Base-by-base conservation (phyloP, 306 rosid genomes). In the Dicorynia guianensis region DNA sequence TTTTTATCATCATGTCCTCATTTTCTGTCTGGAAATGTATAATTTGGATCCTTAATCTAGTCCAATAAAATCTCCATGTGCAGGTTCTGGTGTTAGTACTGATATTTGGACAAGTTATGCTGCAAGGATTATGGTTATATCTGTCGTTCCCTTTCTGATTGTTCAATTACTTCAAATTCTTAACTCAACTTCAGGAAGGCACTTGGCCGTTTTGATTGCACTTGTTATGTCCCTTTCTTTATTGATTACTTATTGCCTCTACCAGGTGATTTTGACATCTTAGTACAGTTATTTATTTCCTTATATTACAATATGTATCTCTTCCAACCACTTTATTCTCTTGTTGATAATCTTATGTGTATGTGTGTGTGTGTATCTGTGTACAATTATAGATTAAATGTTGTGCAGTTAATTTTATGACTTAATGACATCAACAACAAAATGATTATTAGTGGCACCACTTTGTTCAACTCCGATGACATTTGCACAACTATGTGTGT, bases 111-210 rank as follows among this genome's bases (percentile, higher is more conserved):
- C 46, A 42, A 42, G 46, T 42, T 42, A 42, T 42, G 46, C 46
- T 5, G 46, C 46, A 6, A 42, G 46, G 11, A 42, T 42, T 42
- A 42, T 42, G 46, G 46, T 42, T 9, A 42, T 42, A 42, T 42
- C 46, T 55, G 79, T 90, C 69, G 19, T 92, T 54, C 99, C 99
- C 43, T 96, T 92, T 76, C 0, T 92, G 80, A 81, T 96, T 62
- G 98, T 96, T 76, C 99, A 96, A 75, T 64, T 96, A 19, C 99
- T 93, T 17, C 99, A 96, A 87, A 0, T 85, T 44, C 90, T 96
- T 71, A 43, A 74, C 81, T 90, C 99, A 49, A 75, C 87, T 67
- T 85, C 94, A 4, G 98, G 85, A 36, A 89, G 97, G 67, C 96
- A 67, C 81, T 81, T 86, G 67, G 91, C 97, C 67, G 71, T 96